phyloP scores from a whole-genome alignment of 345 rosid genomes.

The Salix udensis region DNA sequence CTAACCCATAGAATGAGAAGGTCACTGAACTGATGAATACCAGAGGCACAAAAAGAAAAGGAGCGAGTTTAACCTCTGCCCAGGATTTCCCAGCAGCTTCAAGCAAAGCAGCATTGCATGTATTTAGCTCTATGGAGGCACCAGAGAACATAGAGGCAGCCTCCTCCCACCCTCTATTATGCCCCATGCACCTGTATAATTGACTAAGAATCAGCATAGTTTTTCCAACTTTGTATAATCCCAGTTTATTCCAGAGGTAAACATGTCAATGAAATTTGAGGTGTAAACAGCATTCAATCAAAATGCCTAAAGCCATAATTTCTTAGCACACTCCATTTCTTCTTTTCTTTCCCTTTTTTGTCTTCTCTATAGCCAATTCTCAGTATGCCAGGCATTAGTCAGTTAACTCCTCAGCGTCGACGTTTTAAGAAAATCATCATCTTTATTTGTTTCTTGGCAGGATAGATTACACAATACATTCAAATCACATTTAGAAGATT shows the following conservation, averaged over 20 bases:
- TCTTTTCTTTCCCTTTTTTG: background rate
- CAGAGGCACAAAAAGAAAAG: background rate
- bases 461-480: background rate
- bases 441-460: background rate
- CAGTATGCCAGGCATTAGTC: background rate
- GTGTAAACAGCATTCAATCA: background rate
- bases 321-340: background rate
- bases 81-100: slow-evolving; percentile 84
- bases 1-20: background rate
- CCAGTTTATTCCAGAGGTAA: background rate
- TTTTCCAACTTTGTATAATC: background rate
- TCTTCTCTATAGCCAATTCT: background rate
- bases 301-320: background rate
- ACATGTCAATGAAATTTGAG: background rate
- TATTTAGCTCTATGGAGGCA: slow-evolving; percentile 65
- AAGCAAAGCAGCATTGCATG: slow-evolving; percentile 98
- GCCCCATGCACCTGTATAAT: slow-evolving; percentile 87
- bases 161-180: slow-evolving; percentile 98
- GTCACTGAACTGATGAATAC: background rate
- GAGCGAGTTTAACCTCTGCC: slow-evolving; percentile 61
- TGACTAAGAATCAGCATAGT: background rate
- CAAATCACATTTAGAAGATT: background rate
- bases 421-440: background rate
- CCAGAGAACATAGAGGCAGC: slow-evolving; percentile 88
- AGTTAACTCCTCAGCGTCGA: background rate